Conservation (phyloP, 2,329 filamentous ascomycete genomes). For the Lasiodiplodia gonubiensis region DNA sequence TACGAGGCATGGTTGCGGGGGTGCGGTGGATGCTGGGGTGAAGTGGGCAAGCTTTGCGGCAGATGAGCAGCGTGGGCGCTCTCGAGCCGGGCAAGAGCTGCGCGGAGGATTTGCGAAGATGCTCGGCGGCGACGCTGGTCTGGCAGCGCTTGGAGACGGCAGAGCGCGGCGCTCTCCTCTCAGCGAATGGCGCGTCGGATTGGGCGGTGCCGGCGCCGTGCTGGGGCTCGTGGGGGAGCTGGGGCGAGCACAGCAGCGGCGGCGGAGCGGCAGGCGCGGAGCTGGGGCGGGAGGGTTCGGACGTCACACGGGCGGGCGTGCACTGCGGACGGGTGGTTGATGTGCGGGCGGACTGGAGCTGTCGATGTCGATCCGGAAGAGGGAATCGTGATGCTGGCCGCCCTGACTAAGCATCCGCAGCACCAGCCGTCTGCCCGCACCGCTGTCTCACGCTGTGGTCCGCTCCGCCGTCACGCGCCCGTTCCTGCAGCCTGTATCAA, state of each 20-base stretch:
- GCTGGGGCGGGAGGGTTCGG: background rate
- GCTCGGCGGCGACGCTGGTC: conserved; percentile 6
- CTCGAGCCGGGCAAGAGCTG: conserved; percentile 12
- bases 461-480: conserved; percentile 15
- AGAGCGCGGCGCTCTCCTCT: conserved; percentile 8
- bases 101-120: conserved; percentile 15
- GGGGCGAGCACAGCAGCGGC: background rate
- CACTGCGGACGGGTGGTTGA: conserved; percentile 15
- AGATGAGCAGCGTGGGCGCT: background rate
- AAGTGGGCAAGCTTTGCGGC: background rate
- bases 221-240: background rate
- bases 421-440: background rate
- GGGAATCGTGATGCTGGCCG: conserved; percentile 28
- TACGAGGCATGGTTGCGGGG: conserved; percentile 29
- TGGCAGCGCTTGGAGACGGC: conserved; percentile 13
- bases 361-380: conserved; percentile 26
- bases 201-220: conserved; percentile 5
- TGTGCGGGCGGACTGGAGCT: conserved; percentile 21
- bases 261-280: background rate
- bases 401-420: conserved; percentile 13
- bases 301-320: conserved; percentile 19
- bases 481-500: conserved; percentile 23
- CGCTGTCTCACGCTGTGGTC: conserved; percentile 9
- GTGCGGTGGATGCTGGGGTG: conserved; percentile 5
- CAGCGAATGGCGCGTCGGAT: conserved; percentile 22